Base-by-base conservation (phyloP, 768 basidiomycete genomes). In the Tubosaeta brunneosetosa region DNA sequence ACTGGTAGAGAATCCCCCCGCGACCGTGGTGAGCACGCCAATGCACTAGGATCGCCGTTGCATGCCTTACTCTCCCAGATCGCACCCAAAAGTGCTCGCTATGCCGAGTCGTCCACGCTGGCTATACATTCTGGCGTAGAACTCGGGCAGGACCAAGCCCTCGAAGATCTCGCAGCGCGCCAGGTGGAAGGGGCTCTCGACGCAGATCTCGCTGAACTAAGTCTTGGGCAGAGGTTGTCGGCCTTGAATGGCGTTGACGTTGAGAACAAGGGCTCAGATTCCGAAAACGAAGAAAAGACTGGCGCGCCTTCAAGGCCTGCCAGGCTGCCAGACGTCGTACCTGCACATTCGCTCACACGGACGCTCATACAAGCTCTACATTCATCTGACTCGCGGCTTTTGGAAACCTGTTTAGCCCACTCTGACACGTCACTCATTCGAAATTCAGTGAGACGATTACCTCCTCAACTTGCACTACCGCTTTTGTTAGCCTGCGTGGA, bases 311-410 rank as follows among this genome's bases (percentile, higher is more conserved):
- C 61, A 22, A 56, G 34, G 42, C 44, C 48, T 10, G 19, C 58
- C 50, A 64, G 46, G 52, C 51, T 51, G 27, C 58, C 66, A 8
- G 63, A 74, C n/a, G 68, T 77, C 37, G 75, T 84, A 17, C 90
- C 94, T 34, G 84, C 91, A 1, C 84, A 86, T 57, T 94, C 95
- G 0, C 79, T 98, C 53, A 91, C 95, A 26, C 86, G 93, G 50
- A 94, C 95, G 26, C 78, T 99, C 45, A 90, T 95, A 52, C 97
- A 99, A 72, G 95, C 97, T 0, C 73, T 99, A 26, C 97, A 99
- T 67, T 97, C 97, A 1, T 86, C 89, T 17, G 97, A 99, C 74
- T 81, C 88, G 3, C 82, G 83, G 10, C 74, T 98, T 34, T 73
- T 98, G 54, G 91, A 97, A 65, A 86, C 86, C 25, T 95, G 94